A percentile compares a stretch with the other conserved stretches of the same genome.
Evolutionary conservation across 1,139 yeast species (phyloP).

Genomic region (Pichia cactophila): DNA sequence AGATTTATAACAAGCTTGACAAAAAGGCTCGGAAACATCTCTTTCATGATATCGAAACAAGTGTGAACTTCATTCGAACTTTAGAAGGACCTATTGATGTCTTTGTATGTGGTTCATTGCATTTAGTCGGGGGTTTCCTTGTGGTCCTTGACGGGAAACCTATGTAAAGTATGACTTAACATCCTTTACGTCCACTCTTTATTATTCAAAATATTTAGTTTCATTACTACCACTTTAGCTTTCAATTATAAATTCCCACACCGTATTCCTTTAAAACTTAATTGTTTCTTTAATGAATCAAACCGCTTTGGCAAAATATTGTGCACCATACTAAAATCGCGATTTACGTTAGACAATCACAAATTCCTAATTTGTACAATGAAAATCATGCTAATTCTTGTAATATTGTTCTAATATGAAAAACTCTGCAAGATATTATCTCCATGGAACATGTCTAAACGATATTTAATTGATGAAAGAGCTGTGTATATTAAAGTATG

Average conservation of each 20-base stretch:
- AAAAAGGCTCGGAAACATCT: constrained; percentile 41
- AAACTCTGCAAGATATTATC: not conserved
- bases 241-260: not conserved
- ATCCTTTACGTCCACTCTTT: not conserved
- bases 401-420: no score
- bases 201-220: not conserved
- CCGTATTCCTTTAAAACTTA: no score
- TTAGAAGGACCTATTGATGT: constrained; percentile 54
- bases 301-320: no score
- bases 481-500: constrained; percentile 24
- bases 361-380: no score
- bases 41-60: constrained; percentile 68
- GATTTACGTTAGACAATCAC: no score
- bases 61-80: constrained; percentile 46
- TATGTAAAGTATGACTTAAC: not conserved
- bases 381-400: no score
- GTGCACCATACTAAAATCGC: no score
- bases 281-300: no score
- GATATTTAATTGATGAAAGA: constrained; percentile 24
- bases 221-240: not conserved
- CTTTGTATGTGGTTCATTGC: constrained; percentile 90
- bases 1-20: constrained; percentile 58
- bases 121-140: constrained; percentile 86
- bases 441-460: constrained; percentile 8
- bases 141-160: constrained; percentile 59